phyloP scores from a whole-genome alignment of 345 rosid species.

The Lagerstroemia speciosa region DNA sequence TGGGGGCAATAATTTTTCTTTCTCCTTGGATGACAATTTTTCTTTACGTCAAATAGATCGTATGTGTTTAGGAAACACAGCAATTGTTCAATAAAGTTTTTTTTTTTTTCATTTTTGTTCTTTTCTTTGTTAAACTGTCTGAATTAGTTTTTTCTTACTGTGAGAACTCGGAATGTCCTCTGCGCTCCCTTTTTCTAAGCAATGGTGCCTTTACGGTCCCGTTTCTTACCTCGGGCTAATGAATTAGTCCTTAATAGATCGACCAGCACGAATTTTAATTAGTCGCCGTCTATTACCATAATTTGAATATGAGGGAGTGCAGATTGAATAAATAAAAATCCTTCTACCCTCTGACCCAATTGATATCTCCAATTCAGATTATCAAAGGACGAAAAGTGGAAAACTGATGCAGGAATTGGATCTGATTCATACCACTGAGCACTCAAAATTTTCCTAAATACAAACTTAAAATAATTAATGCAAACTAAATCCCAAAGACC shows the following conservation, averaged over 20 bases:
- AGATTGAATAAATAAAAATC: no score
- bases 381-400: no score
- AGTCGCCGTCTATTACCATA: no score
- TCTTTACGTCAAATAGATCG: not conserved
- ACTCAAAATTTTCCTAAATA: not conserved
- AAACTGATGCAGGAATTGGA: not conserved
- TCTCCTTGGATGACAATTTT: not conserved
- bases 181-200: no score
- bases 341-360: no score
- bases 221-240: no score
- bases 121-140: not conserved
- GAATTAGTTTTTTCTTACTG: not conserved
- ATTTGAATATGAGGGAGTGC: no score
- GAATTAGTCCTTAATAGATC: no score
- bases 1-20: not conserved
- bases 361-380: no score
- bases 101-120: not conserved
- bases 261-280: no score
- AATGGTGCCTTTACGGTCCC: no score
- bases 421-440: not conserved
- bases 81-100: slow-evolving; percentile 1
- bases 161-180: no score
- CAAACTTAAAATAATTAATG: not conserved
- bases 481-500: slow-evolving; percentile 5
- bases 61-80: not conserved